Conservation (phyloP, 371 early-diverging fungal species). For the Funneliformis caledonium region DNA sequence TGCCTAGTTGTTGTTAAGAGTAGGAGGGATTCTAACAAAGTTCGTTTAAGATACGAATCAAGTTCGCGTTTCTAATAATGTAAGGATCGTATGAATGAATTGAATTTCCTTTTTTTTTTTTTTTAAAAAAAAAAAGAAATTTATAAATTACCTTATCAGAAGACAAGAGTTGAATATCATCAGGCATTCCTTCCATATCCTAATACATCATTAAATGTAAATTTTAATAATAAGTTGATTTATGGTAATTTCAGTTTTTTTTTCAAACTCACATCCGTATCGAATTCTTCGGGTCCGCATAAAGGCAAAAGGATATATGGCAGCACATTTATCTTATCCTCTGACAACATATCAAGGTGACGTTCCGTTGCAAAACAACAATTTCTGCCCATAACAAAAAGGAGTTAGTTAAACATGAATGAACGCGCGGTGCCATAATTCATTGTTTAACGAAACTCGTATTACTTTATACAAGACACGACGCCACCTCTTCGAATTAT, state of each 20-base stretch:
- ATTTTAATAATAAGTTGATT: background rate
- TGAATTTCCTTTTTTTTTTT: background rate
- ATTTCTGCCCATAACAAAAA: slow-evolving; percentile 57
- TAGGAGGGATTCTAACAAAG: slow-evolving; percentile 81
- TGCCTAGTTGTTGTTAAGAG: slow-evolving; percentile 74
- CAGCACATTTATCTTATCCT: slow-evolving; percentile 74
- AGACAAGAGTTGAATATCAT: slow-evolving; percentile 87
- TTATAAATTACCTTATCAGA: slow-evolving; percentile 65
- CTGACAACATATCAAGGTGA: slow-evolving; percentile 68
- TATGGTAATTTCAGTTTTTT: background rate
- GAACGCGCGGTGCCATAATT: background rate
- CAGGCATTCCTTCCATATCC: slow-evolving; percentile 93
- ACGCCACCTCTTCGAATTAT: slow-evolving; percentile 90
- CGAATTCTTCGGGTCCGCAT: slow-evolving; percentile 91
- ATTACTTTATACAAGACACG: slow-evolving; percentile 80
- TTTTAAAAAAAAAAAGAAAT: background rate
- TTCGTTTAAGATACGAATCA: slow-evolving; percentile 73
- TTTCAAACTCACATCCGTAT: slow-evolving; percentile 63
- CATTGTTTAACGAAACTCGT: background rate
- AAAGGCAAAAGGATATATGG: slow-evolving; percentile 90
- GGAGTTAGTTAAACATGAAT: background rate
- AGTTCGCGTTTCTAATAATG: slow-evolving; percentile 70
- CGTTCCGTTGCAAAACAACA: slow-evolving; percentile 79
- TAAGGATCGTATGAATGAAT: background rate
- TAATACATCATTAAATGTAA: slow-evolving; percentile 41